Evolutionary conservation across 768 basidiomycete species (phyloP).

Genomic region (Austroboletus festivus): DNA sequence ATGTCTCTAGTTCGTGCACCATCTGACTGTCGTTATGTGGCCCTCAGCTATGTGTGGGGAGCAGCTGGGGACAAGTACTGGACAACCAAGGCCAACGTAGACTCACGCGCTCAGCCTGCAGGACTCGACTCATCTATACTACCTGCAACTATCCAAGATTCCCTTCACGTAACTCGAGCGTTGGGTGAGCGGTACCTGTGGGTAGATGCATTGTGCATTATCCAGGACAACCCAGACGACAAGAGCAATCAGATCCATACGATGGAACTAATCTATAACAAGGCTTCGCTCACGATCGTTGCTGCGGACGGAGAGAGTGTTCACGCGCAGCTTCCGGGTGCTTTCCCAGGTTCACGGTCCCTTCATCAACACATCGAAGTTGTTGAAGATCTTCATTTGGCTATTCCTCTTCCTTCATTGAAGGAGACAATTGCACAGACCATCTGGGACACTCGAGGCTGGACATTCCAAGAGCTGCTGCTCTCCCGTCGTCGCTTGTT

Average conservation of each 20-base stretch:
- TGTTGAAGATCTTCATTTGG: constrained; percentile 22
- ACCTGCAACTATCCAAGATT: constrained; percentile 18
- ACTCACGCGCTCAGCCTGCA: background rate
- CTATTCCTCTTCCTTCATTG: constrained; percentile 16
- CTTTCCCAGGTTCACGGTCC: constrained; percentile 7
- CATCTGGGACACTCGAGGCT: constrained; percentile 19
- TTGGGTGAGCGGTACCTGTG: constrained; percentile 24
- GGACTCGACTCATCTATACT: constrained; percentile 8
- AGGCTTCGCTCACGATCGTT: constrained; percentile 16
- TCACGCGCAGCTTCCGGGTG: constrained; percentile 13
- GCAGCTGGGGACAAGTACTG: constrained; percentile 6
- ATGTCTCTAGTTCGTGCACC: constrained; percentile 9
- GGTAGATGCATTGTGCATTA: constrained; percentile 25
- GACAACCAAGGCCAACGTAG: background rate
- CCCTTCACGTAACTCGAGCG: constrained; percentile 14
- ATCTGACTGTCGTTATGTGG: constrained; percentile 10
- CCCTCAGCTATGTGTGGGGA: constrained; percentile 20
- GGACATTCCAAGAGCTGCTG: constrained; percentile 22
- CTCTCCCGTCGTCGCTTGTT: constrained; percentile 23
- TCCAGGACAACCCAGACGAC: constrained; percentile 20
- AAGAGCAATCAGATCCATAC: constrained; percentile 15
- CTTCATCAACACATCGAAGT: constrained; percentile 13
- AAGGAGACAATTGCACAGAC: constrained; percentile 5
- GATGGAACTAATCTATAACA: constrained; percentile 19
- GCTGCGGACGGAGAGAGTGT: constrained; percentile 16